Percentiles rank a stretch among this genome's conserved stretches.
Conservation (phyloP, 2,329 filamentous ascomycete genomes). For the Cladosporium sphaerospermum region DNA sequence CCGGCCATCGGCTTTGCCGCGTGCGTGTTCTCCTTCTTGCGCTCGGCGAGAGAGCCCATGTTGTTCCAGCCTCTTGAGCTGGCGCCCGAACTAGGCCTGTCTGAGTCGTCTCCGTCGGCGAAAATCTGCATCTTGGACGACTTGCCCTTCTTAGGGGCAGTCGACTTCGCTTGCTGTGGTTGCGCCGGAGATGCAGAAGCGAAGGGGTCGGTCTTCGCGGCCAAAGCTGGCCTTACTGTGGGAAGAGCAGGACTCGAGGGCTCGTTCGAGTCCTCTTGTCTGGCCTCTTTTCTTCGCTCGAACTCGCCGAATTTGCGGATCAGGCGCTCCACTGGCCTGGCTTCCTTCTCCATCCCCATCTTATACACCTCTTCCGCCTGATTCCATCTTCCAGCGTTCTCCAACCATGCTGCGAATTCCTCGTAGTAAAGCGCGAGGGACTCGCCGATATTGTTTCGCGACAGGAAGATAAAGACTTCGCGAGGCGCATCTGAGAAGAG, state of each 20-base stretch:
- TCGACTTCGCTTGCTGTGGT: conserved; percentile 40
- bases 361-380: conserved; percentile 94
- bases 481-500: conserved; percentile 90
- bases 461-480: conserved; percentile 86
- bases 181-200: conserved; percentile 50
- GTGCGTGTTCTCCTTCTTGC: conserved; percentile 88
- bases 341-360: conserved; percentile 81
- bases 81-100: conserved; percentile 48
- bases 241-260: conserved; percentile 85
- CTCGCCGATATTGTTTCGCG: conserved; percentile 82
- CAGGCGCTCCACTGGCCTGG: conserved; percentile 72
- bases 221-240: conserved; percentile 72
- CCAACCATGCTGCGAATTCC: conserved; percentile 90
- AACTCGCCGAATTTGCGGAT: conserved; percentile 91
- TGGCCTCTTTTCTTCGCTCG: conserved; percentile 67
- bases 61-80: conserved; percentile 77
- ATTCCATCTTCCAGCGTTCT: conserved; percentile 72
- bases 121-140: conserved; percentile 87
- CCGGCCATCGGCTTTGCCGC: conserved; percentile 87
- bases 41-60: conserved; percentile 77
- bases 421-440: conserved; percentile 88
- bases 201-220: conserved; percentile 81
- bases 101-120: conserved; percentile 57
- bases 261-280: conserved; percentile 54
- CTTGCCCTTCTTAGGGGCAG: conserved; percentile 55